Conservation (phyloP, 2,329 filamentous ascomycete genomes). For the Exophiala sideris region DNA sequence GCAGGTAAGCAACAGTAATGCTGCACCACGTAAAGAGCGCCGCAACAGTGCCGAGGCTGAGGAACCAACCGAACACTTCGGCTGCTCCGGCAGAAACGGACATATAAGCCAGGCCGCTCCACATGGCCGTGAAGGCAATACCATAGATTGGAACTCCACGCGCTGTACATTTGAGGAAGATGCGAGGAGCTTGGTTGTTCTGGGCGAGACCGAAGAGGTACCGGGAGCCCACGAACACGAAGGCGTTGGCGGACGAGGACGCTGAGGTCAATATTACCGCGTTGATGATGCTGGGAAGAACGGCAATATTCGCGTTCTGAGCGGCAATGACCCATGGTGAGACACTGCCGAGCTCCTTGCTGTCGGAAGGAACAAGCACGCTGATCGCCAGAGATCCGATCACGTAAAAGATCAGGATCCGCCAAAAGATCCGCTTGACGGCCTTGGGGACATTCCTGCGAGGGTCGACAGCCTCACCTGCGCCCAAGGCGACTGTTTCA, state of each 20-base stretch:
- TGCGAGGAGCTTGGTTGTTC: constrained; percentile 50
- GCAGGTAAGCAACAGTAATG: constrained; percentile 46
- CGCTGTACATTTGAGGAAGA: constrained; percentile 58
- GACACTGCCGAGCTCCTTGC: constrained; percentile 44
- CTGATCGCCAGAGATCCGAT: constrained; percentile 72
- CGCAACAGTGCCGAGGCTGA: constrained; percentile 47
- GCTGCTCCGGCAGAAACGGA: constrained; percentile 38
- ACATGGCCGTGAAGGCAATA: constrained; percentile 52
- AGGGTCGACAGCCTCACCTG: constrained; percentile 48
- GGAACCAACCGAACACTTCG: constrained; percentile 46
- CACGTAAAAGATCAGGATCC: constrained; percentile 73
- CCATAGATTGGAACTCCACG: constrained; percentile 64
- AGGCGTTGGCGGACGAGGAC: constrained; percentile 67
- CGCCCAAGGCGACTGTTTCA: constrained; percentile 49
- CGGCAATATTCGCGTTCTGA: constrained; percentile 50
- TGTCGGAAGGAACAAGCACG: constrained; percentile 67
- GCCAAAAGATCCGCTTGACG: constrained; percentile 44
- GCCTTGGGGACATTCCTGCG: constrained; percentile 40
- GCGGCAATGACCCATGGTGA: constrained; percentile 58
- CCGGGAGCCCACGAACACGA: constrained; percentile 54
- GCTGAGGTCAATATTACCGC: constrained; percentile 70
- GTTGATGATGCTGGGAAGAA: constrained; percentile 70
- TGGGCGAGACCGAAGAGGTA: constrained; percentile 48
- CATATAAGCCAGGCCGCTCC: constrained; percentile 40
- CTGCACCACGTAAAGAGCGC: constrained; percentile 51